A percentile compares a stretch with the other conserved stretches of the same genome.
These are phyloP conservation scores for Evernia prunastri DNA, from an alignment of 495 filamentous ascomycete species.

Conservation along the genomic window DNA sequence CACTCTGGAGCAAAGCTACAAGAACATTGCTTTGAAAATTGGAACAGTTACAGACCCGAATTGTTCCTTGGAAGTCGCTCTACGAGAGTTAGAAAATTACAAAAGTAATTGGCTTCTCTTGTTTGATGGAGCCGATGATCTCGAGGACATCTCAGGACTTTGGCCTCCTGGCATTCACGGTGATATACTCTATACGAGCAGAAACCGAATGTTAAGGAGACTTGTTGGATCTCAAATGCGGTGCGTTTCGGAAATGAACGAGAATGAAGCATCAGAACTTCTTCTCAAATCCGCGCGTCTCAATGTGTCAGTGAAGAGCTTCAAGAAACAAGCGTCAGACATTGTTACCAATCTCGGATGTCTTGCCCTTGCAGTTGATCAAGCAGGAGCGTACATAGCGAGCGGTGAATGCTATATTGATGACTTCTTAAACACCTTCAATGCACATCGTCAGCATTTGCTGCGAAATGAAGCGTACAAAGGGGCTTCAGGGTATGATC, in stretches of 20 bases:
- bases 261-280: slow-evolving; percentile 2
- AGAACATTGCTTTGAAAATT: neutral
- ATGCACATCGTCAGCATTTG: no score
- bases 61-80: slow-evolving; percentile 2
- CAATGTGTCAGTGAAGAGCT: slow-evolving; percentile 3
- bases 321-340: neutral
- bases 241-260: neutral
- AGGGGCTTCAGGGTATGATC: no score
- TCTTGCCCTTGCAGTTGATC: slow-evolving; percentile 9
- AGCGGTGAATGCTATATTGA: neutral
- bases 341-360: slow-evolving; percentile 4
- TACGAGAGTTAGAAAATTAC: slow-evolving; percentile 1
- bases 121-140: slow-evolving; percentile 3
- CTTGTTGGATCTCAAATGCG: neutral
- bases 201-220: neutral
- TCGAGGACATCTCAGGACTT: neutral
- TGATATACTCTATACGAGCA: slow-evolving; percentile 3
- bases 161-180: neutral
- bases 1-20: neutral
- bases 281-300: slow-evolving; percentile 7
- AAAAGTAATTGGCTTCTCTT: slow-evolving; percentile 7
- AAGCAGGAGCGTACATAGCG: slow-evolving; percentile 11
- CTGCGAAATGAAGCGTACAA: no score
- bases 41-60: neutral
- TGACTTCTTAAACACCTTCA: no score